These are phyloP conservation scores for Cunninghamia lanceolata DNA, from an alignment of 75 land plant species.

Conservation along the genomic window DNA sequence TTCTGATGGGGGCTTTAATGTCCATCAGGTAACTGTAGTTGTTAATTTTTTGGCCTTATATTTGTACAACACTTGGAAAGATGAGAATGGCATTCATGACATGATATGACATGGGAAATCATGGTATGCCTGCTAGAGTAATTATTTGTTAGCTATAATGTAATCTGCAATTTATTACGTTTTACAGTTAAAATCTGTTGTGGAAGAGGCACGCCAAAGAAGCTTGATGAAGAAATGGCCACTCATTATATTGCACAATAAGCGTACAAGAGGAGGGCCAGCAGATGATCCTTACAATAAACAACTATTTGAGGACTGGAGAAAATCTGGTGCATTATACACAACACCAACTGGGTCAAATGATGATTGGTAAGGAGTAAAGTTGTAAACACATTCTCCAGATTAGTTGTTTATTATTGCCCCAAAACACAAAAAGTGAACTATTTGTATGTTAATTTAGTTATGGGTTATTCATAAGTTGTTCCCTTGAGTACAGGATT, in stretches of 20 bases:
- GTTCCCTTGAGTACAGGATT: neutral
- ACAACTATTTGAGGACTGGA: slow-evolving; percentile 54
- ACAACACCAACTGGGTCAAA: slow-evolving; percentile 84
- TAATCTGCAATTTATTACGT: neutral
- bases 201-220: slow-evolving; percentile 41
- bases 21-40: slow-evolving; percentile 20
- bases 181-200: slow-evolving; percentile 61
- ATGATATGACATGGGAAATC: neutral
- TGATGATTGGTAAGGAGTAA: slow-evolving; percentile 86
- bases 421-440: neutral
- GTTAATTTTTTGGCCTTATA: neutral
- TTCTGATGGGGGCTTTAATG: slow-evolving; percentile 22
- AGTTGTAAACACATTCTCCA: neutral
- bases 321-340: slow-evolving; percentile 53
- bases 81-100: neutral
- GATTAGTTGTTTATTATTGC: neutral
- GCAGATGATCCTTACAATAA: slow-evolving; percentile 42
- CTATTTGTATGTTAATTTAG: neutral
- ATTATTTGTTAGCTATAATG: neutral
- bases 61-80: neutral
- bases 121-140: neutral
- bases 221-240: slow-evolving; percentile 53
- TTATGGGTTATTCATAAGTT: neutral
- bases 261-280: slow-evolving; percentile 45
- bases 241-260: slow-evolving; percentile 72